These are phyloP conservation scores for Zelonia costaricensis DNA, from an alignment of 208 protist species.

Conservation along the genomic window DNA sequence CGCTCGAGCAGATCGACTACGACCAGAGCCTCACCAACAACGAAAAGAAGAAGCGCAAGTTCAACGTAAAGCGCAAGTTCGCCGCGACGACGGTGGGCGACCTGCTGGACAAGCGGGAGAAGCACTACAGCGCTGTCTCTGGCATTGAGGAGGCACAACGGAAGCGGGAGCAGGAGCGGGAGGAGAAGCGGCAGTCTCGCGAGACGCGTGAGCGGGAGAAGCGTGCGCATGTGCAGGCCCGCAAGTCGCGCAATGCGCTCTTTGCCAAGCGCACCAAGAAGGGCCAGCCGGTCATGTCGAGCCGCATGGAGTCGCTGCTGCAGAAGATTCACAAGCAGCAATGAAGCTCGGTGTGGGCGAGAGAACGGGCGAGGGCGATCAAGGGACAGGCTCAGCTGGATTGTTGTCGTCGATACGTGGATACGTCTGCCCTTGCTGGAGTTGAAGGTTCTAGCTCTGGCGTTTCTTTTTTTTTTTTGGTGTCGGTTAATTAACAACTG, in stretches of 20 bases:
- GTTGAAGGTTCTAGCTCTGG: too few species aligned
- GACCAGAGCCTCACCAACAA: constrained; percentile 88
- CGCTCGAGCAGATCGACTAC: constrained; percentile 72
- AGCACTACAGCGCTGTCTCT: constrained; percentile 60
- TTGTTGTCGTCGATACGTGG: too few species aligned
- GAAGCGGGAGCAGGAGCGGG: constrained; percentile 55
- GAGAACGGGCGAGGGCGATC: too few species aligned
- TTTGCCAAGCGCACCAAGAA: constrained; percentile 68
- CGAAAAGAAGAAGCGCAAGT: constrained; percentile 87
- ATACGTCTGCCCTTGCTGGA: too few species aligned
- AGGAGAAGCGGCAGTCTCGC: constrained; percentile 36
- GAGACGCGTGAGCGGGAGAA: constrained; percentile 54
- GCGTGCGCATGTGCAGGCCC: constrained; percentile 41
- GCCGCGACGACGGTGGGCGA: constrained; percentile 75
- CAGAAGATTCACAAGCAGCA: constrained; percentile 54
- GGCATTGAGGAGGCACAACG: constrained; percentile 55
- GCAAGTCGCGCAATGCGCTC: constrained; percentile 50
- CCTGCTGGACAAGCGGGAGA: constrained; percentile 57
- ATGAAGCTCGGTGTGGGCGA: too few species aligned
- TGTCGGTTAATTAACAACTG: too few species aligned
- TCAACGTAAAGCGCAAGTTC: constrained; percentile 87
- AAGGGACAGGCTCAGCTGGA: too few species aligned
- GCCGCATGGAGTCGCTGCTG: constrained; percentile 68
- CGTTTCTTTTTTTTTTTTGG: too few species aligned
- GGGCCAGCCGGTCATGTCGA: constrained; percentile 83